Conservation (phyloP, 768 basidiomycete species). For the Amanita pseudoporphyria region DNA sequence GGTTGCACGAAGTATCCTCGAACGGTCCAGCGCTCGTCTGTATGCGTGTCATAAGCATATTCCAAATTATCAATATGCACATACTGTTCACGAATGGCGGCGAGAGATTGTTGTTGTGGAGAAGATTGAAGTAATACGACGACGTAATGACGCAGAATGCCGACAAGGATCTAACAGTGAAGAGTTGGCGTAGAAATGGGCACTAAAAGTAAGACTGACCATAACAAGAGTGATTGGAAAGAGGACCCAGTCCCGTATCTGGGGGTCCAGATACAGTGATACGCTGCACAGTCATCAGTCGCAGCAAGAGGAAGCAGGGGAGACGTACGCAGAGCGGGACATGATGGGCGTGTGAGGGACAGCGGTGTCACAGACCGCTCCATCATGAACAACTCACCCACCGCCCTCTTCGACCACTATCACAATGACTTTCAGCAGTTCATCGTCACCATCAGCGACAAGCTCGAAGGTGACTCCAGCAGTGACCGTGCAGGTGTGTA, state of each 20-base stretch:
- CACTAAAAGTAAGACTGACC: constrained; percentile 26
- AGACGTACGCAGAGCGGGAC: constrained; percentile 32
- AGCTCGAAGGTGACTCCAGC: constrained; percentile 63
- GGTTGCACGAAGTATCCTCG: constrained; percentile 77
- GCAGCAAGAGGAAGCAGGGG: background rate
- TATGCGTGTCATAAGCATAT: background rate
- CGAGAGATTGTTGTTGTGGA: constrained; percentile 71
- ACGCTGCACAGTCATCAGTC: constrained; percentile 22
- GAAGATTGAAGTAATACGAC: constrained; percentile 74
- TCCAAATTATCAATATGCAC: constrained; percentile 19
- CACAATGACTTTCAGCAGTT: constrained; percentile 89
- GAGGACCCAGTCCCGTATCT: constrained; percentile 90
- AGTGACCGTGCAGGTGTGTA: constrained; percentile 63
- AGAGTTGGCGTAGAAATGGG: background rate
- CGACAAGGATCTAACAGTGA: constrained; percentile 63
- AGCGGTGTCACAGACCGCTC: background rate
- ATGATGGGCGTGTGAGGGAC: constrained; percentile 11
- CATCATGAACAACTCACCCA: constrained; percentile 75
- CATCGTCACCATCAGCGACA: constrained; percentile 61
- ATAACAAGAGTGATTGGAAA: constrained; percentile 97
- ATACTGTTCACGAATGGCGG: constrained; percentile 88
- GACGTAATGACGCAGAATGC: constrained; percentile 88
- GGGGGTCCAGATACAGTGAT: constrained; percentile 78
- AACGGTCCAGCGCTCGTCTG: constrained; percentile 71
- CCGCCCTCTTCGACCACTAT: constrained; percentile 83